Percentiles rank a stretch among this genome's conserved stretches.
These are phyloP conservation scores for Sphagnum magellanicum DNA, from an alignment of 228 moss, liverwort and hornwort genomes.

Conservation along the genomic window DNA sequence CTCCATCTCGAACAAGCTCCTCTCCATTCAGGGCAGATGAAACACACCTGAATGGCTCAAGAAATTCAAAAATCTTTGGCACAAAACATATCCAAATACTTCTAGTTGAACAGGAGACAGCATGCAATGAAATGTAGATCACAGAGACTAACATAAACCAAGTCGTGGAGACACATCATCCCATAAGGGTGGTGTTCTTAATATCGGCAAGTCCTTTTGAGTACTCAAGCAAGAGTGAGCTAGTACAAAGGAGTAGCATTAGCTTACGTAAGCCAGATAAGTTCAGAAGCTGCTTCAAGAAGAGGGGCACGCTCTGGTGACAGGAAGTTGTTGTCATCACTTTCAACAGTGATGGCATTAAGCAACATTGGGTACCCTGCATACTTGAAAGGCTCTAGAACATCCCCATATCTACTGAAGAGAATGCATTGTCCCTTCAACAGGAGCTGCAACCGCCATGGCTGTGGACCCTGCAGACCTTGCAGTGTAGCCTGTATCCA, in stretches of 20 bases:
- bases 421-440: conserved; percentile 97
- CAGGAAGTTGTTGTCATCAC: conserved; percentile 93
- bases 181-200: too few relatives aligned
- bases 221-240: too few relatives aligned
- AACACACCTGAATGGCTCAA: conserved; percentile 52
- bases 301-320: conserved; percentile 87
- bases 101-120: too few relatives aligned
- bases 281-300: conserved; percentile 89
- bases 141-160: too few relatives aligned
- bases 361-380: conserved; percentile 99
- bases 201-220: too few relatives aligned
- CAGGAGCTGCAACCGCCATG: conserved; percentile 90
- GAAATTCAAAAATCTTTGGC: too few relatives aligned
- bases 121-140: too few relatives aligned
- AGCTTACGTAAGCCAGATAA: conserved; percentile 98
- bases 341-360: conserved; percentile 90
- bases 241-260: too few relatives aligned
- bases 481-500: conserved; percentile 87
- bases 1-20: conserved; percentile 96
- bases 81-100: too few relatives aligned
- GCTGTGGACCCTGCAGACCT: conserved; percentile 98
- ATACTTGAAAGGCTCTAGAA: conserved; percentile 97
- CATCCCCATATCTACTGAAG: conserved; percentile 85
- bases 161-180: too few relatives aligned
- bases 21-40: conserved; percentile 97